Percentiles rank a stretch among this genome's conserved stretches.
Conservation (phyloP, 2,329 filamentous ascomycete species). For the Xylariomycetidae sp. region DNA sequence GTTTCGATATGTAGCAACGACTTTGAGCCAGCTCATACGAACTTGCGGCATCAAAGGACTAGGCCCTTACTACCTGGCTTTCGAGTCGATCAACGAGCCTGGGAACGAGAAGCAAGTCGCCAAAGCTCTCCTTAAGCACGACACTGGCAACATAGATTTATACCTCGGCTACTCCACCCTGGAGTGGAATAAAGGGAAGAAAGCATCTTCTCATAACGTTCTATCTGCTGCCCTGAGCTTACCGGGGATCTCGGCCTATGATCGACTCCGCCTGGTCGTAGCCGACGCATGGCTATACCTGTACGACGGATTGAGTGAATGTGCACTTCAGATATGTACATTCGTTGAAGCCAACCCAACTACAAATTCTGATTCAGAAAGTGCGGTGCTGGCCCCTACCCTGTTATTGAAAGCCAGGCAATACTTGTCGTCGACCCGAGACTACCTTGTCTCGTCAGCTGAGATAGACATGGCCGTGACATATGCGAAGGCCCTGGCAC, state of each 20-base stretch:
- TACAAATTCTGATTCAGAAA: constrained; percentile 9
- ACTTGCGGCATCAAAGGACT: constrained; percentile 44
- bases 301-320: constrained; percentile 28
- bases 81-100: constrained; percentile 55
- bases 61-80: constrained; percentile 65
- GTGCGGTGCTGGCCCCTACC: constrained; percentile 24
- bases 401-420: constrained; percentile 50
- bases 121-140: constrained; percentile 67
- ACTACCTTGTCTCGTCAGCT: constrained; percentile 50
- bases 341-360: constrained; percentile 27
- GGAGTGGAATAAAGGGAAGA: constrained; percentile 56
- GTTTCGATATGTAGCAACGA: constrained; percentile 43
- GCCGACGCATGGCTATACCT: constrained; percentile 68
- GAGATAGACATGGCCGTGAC: constrained; percentile 44
- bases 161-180: constrained; percentile 78
- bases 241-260: constrained; percentile 13
- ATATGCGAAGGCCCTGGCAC: constrained; percentile 56
- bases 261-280: constrained; percentile 45
- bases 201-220: constrained; percentile 56
- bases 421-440: constrained; percentile 47
- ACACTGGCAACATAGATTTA: constrained; percentile 58
- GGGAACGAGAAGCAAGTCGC: constrained; percentile 61
- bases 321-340: constrained; percentile 36
- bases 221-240: constrained; percentile 57
- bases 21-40: constrained; percentile 54